phyloP scores from a whole-genome alignment of 306 rosid species.

The Fagus crenata region DNA sequence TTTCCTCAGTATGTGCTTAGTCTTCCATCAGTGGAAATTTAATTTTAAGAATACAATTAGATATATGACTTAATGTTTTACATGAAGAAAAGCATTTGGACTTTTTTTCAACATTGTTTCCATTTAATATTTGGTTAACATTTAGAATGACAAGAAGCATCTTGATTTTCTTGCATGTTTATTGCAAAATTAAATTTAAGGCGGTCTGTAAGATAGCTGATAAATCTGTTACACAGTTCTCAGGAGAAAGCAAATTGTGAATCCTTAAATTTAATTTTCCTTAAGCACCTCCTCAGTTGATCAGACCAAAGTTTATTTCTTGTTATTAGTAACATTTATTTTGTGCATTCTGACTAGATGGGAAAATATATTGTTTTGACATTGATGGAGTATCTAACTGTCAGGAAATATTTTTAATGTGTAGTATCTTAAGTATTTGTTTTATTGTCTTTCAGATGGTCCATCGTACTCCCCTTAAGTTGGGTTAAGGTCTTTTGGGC shows the following conservation, averaged over 20 bases:
- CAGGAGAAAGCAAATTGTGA: neutral
- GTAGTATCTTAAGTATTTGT: slow-evolving; percentile 14
- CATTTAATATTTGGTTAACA: neutral
- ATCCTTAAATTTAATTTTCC: neutral
- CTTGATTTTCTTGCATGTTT: neutral
- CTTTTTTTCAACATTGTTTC: neutral
- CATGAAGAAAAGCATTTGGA: neutral
- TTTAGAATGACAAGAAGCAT: neutral
- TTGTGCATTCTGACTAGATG: neutral
- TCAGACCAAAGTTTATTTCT: neutral
- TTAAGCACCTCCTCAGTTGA: neutral
- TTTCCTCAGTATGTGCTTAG: neutral
- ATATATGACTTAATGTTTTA: neutral
- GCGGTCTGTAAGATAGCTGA: neutral
- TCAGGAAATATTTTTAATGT: neutral
- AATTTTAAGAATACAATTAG: neutral
- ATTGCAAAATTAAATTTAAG: neutral
- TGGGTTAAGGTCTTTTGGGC: slow-evolving; percentile 88
- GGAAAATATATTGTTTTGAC: neutral
- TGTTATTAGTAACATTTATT: neutral
- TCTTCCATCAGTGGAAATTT: neutral
- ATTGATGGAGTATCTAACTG: slow-evolving; percentile 3
- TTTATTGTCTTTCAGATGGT: slow-evolving; percentile 59
- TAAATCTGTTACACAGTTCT: neutral
- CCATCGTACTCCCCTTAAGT: slow-evolving; percentile 74